Percentiles rank a stretch among this genome's conserved stretches.
Conservation (phyloP, 129 eudicot species). For the carrot (Daucus carota) region DNA sequence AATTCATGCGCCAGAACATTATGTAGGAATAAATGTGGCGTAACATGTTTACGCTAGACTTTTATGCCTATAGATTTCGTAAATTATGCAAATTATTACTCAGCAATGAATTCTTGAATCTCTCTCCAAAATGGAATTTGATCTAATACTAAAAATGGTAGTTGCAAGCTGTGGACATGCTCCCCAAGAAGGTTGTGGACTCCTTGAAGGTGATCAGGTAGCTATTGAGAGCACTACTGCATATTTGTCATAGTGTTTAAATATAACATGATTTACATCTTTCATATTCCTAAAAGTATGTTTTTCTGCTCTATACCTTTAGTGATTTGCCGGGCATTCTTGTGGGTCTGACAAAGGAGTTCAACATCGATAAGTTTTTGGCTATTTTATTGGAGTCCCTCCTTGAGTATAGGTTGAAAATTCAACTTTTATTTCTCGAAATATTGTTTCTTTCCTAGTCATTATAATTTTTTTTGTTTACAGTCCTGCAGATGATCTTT, state of each 20-base stretch:
- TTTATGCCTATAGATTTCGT: no score
- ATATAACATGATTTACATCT: background rate
- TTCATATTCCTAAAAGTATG: background rate
- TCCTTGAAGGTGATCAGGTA: slow-evolving; percentile 60
- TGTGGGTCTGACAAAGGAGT: slow-evolving; percentile 50
- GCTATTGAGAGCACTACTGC: background rate
- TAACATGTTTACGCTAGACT: no score
- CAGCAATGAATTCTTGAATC: background rate
- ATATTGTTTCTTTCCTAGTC: background rate
- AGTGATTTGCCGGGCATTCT: slow-evolving; percentile 69
- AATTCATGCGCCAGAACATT: no score
- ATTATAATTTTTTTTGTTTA: slow-evolving; percentile 3
- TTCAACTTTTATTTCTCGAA: background rate
- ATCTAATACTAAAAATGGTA: slow-evolving; percentile 21
- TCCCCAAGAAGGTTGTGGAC: slow-evolving; percentile 79
- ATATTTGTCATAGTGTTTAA: background rate
- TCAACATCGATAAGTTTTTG: slow-evolving; percentile 73
- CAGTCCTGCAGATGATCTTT: slow-evolving; percentile 49
- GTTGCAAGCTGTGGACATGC: slow-evolving; percentile 59
- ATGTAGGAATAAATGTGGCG: no score
- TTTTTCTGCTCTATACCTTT: slow-evolving; percentile 14
- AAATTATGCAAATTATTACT: no score
- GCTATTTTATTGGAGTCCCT: slow-evolving; percentile 57
- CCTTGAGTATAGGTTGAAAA: slow-evolving; percentile 50
- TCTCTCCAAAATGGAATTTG: background rate